phyloP scores from a whole-genome alignment of 306 rosid species.

The Cicer chorassanicum region DNA sequence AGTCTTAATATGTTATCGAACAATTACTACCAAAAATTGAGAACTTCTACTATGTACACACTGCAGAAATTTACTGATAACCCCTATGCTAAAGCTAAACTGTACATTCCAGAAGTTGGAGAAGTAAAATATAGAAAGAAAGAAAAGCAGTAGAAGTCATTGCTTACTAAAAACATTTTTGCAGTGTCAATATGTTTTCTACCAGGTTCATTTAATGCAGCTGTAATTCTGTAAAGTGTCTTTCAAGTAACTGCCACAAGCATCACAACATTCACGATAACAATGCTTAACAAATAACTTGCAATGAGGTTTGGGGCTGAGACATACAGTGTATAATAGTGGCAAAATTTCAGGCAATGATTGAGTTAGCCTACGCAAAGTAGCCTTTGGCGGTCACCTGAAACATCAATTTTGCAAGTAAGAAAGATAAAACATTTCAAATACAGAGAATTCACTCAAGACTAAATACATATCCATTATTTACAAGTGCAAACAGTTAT shows the following conservation, averaged over 20 bases:
- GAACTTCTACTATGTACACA: conserved; percentile 21
- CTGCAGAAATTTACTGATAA: conserved; percentile 9
- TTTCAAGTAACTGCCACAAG: conserved; percentile 78
- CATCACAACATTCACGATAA: conserved; percentile 47
- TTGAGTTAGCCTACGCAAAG: conserved; percentile 88
- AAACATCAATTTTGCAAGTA: conserved; percentile 43
- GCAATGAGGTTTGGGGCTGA: conserved; percentile 41
- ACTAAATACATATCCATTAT: conserved; percentile 21
- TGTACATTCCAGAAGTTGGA: conserved; percentile 6
- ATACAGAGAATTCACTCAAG: conserved; percentile 38
- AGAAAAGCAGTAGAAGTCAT: conserved; percentile 17
- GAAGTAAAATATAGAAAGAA: background rate
- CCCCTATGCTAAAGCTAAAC: background rate
- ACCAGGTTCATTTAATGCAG: conserved; percentile 79
- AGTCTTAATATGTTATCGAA: conserved; percentile 17
- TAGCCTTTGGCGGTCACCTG: conserved; percentile 87
- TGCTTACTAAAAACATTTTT: conserved; percentile 84
- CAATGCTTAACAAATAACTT: conserved; percentile 27
- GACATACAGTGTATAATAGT: conserved; percentile 71
- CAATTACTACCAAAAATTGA: conserved; percentile 9
- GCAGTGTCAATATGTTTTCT: conserved; percentile 73
- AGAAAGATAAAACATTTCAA: conserved; percentile 42
- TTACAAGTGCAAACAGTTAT: conserved; percentile 14
- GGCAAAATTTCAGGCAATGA: conserved; percentile 90
- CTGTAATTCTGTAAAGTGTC: conserved; percentile 83